Percentiles rank a stretch among this genome's conserved stretches.
Conservation (phyloP, 768 basidiomycete species). For the Mycena vulgaris region DNA sequence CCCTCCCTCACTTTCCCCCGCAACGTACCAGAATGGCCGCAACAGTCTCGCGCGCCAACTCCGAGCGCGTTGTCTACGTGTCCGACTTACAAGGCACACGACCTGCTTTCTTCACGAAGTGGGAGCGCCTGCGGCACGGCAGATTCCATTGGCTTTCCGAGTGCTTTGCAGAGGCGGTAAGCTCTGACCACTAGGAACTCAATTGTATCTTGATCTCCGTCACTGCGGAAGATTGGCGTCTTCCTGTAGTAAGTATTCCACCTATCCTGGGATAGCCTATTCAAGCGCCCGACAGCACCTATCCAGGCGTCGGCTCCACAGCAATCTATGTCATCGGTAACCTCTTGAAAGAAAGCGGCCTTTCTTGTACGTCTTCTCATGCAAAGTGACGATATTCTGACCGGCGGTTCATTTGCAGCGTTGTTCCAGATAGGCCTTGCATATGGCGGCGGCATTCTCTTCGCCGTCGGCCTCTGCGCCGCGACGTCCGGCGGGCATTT, state of each 20-base stretch:
- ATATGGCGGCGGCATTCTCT: constrained; percentile 72
- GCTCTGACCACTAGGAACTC: constrained; percentile 16
- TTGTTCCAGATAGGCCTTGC: constrained; percentile 70
- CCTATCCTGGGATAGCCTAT: constrained; percentile 62
- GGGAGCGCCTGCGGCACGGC: constrained; percentile 35
- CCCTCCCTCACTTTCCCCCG: too few species aligned
- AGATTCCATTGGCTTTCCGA: constrained; percentile 69
- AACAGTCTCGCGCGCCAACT: constrained; percentile 21
- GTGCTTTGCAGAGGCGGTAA: constrained; percentile 74
- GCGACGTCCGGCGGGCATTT: constrained; percentile 77
- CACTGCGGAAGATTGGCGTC: constrained; percentile 70
- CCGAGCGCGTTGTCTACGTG: constrained; percentile 22
- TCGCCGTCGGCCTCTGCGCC: constrained; percentile 68
- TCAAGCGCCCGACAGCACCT: background rate
- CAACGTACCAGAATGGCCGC: too few species aligned
- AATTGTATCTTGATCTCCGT: constrained; percentile 26
- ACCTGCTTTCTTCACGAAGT: background rate
- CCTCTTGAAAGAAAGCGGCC: constrained; percentile 54
- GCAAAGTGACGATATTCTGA: background rate
- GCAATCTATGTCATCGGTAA: constrained; percentile 66
- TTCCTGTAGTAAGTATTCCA: constrained; percentile 63
- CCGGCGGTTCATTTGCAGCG: constrained; percentile 50
- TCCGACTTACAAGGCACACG: constrained; percentile 10
- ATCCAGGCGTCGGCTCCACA: constrained; percentile 68
- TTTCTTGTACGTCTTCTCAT: constrained; percentile 62